phyloP scores from a whole-genome alignment of 495 filamentous ascomycete species.

The Trichocladium antarcticum region DNA sequence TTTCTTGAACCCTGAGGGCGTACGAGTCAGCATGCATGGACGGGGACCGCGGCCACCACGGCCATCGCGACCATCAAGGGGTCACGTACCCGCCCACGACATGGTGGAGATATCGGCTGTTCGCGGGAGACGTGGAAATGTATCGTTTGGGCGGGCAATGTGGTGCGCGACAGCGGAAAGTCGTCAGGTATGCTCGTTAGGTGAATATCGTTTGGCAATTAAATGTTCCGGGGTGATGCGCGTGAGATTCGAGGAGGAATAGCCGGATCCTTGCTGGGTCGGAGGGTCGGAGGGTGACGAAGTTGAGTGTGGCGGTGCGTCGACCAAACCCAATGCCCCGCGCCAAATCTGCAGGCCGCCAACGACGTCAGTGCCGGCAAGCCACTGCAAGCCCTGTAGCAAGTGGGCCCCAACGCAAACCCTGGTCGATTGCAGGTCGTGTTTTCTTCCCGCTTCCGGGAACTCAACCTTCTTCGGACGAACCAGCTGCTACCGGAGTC shows the following conservation, averaged over 20 bases:
- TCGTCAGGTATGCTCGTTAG: neutral
- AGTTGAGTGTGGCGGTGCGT: conserved; percentile 22
- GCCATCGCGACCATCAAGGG: conserved; percentile 13
- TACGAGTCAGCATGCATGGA: neutral
- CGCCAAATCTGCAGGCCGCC: neutral
- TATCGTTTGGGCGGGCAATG: too few relatives aligned
- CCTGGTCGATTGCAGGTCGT: neutral
- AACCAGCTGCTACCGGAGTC: neutral
- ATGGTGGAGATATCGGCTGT: conserved; percentile 30
- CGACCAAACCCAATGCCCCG: conserved; percentile 6
- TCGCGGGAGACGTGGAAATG: neutral
- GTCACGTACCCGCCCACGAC: conserved; percentile 49
- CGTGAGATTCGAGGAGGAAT: neutral
- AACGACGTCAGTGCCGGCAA: conserved; percentile 15
- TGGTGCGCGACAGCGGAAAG: neutral
- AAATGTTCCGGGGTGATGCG: neutral
- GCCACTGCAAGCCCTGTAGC: neutral
- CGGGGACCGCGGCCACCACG: conserved; percentile 7
- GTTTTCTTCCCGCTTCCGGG: too few relatives aligned
- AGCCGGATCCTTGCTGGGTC: conserved; percentile 3
- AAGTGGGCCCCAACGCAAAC: neutral
- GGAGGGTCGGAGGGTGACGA: conserved; percentile 11
- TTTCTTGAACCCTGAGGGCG: conserved; percentile 80
- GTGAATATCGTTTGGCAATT: neutral
- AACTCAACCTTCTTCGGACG: neutral